These are phyloP conservation scores for Amphichorda felina DNA, from an alignment of 2,329 filamentous ascomycete species.

Conservation along the genomic window DNA sequence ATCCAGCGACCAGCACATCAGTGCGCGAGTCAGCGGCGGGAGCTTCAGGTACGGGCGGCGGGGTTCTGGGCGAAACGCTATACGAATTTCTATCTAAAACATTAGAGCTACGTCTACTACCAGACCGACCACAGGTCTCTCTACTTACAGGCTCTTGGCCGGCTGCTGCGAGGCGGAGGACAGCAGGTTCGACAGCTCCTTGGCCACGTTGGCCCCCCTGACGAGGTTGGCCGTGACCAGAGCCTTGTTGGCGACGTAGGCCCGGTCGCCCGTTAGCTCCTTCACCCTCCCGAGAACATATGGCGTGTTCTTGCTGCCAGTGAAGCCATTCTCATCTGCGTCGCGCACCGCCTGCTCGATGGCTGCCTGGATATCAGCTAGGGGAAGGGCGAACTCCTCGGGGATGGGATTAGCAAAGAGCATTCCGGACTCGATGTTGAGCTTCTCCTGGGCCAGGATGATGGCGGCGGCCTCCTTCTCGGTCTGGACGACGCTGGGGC, in stretches of 20 bases:
- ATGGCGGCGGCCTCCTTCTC: constrained; percentile 84
- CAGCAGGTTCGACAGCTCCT: constrained; percentile 36
- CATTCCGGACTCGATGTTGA: constrained; percentile 67
- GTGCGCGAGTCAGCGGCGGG: constrained; percentile 16
- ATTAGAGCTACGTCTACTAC: constrained; percentile 19
- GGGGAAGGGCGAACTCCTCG: constrained; percentile 54
- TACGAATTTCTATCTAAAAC: constrained; percentile 15
- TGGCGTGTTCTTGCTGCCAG: constrained; percentile 71
- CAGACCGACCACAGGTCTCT: constrained; percentile 6
- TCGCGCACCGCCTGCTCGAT: constrained; percentile 59
- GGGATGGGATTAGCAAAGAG: constrained; percentile 87
- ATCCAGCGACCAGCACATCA: constrained; percentile 81
- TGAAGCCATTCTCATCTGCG: constrained; percentile 50
- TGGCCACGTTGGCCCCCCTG: constrained; percentile 41
- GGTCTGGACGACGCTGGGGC: constrained; percentile 61
- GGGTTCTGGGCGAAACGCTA: not conserved
- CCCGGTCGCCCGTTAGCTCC: constrained; percentile 61
- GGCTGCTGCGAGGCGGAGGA: constrained; percentile 14
- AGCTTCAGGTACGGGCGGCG: not conserved
- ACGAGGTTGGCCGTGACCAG: constrained; percentile 41
- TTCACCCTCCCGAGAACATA: constrained; percentile 72
- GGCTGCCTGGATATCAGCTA: constrained; percentile 55
- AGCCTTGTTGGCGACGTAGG: constrained; percentile 62
- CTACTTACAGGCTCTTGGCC: constrained; percentile 23
- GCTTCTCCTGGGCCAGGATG: constrained; percentile 62